These are phyloP conservation scores for Anthracocystis walkeri DNA, from an alignment of 1,284 basidiomycete species.

Conservation along the genomic window DNA sequence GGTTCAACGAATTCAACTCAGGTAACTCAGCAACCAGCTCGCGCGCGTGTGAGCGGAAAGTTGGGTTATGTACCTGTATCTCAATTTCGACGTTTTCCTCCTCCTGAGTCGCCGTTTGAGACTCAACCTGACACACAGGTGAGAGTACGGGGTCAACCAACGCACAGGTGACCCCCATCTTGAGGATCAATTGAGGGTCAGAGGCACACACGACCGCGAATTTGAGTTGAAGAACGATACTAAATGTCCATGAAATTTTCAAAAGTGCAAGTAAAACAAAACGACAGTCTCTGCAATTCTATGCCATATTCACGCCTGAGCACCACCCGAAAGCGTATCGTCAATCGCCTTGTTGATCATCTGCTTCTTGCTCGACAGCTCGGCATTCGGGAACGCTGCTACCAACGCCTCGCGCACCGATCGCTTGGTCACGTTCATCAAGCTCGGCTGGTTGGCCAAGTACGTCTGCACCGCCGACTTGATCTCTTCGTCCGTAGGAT, in stretches of 20 bases:
- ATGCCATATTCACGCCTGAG: constrained; percentile 33
- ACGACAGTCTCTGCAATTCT: neutral
- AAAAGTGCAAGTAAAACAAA: neutral
- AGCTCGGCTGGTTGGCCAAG: constrained; percentile 64
- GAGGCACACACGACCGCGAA: too few species aligned
- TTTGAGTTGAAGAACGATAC: too few species aligned
- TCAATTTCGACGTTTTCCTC: too few species aligned
- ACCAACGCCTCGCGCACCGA: constrained; percentile 63
- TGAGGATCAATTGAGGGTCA: too few species aligned
- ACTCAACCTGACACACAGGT: too few species aligned
- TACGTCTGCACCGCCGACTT: constrained; percentile 56
- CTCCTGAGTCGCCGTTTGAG: too few species aligned
- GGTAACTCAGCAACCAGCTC: too few species aligned
- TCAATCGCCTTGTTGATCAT: constrained; percentile 67
- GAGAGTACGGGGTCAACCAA: too few species aligned
- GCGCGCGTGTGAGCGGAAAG: too few species aligned
- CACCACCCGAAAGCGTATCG: constrained; percentile 62
- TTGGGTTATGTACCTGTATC: too few species aligned
- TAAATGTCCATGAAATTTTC: constrained; percentile 18
- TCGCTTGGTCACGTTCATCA: constrained; percentile 68
- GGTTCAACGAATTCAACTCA: too few species aligned
- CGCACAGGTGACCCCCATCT: too few species aligned
- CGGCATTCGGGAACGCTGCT: constrained; percentile 66
- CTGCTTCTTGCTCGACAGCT: constrained; percentile 54
- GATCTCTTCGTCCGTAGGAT: constrained; percentile 64